Conservation (phyloP, 2,329 filamentous ascomycete species). For the Camillea tinctor region DNA sequence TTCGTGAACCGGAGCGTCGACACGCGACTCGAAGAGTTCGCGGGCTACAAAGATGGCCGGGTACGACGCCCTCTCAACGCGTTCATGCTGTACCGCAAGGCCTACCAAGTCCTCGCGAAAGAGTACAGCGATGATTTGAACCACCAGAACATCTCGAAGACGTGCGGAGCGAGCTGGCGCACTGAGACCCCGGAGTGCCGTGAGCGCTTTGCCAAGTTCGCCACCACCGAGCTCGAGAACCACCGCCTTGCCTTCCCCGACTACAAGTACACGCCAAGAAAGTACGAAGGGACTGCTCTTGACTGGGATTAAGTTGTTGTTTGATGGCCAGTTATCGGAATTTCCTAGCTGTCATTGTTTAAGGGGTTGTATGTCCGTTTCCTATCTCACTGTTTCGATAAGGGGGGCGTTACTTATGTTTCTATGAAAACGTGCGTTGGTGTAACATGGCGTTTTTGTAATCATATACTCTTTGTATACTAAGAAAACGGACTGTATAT, state of each 20-base stretch:
- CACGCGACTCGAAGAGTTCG: background rate
- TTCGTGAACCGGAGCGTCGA: background rate
- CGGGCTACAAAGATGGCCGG: background rate
- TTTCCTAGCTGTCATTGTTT: background rate
- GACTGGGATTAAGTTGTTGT: background rate
- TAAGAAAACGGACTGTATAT: too few relatives aligned
- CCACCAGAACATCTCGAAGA: background rate
- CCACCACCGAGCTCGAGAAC: background rate
- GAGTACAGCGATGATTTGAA: background rate
- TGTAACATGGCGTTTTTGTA: too few relatives aligned
- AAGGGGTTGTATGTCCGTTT: too few relatives aligned
- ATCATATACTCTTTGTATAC: too few relatives aligned
- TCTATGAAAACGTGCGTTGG: too few relatives aligned
- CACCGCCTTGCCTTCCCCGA: background rate
- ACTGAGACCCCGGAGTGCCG: background rate
- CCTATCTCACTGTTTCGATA: too few relatives aligned
- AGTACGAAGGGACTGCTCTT: background rate
- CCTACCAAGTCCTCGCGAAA: background rate
- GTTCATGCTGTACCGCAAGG: constrained; percentile 10
- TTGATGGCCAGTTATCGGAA: background rate
- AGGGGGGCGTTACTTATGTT: too few relatives aligned
- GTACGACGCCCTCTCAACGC: constrained; percentile 1
- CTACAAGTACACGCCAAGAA: background rate
- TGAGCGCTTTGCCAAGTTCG: background rate
- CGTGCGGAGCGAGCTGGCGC: background rate